A percentile compares a stretch with the other conserved stretches of the same genome.
These are phyloP conservation scores for Trapa bicornis DNA, from an alignment of 345 rosid species.

Conservation along the genomic window DNA sequence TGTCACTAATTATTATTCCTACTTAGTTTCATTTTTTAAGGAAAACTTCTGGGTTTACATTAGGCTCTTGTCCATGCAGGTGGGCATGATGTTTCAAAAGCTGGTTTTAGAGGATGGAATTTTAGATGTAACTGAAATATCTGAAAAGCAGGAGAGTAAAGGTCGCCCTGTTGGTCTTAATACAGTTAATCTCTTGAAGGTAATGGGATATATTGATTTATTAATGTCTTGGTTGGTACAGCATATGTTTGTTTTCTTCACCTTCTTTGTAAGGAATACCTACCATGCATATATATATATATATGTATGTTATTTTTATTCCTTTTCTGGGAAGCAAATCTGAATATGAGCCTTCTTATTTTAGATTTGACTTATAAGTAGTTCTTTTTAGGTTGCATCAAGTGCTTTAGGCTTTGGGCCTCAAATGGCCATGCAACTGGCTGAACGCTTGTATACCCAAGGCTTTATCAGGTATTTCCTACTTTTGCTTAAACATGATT, in stretches of 20 bases:
- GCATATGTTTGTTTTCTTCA: not conserved
- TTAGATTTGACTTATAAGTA: not conserved
- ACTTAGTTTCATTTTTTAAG: not conserved
- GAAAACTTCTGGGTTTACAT: not conserved
- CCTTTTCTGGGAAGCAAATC: not conserved
- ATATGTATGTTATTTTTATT: not conserved
- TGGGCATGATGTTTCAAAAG: conserved; percentile 67
- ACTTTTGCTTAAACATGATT: not conserved
- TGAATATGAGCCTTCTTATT: not conserved
- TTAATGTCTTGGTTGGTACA: not conserved
- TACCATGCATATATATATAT: not conserved
- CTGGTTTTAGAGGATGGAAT: conserved; percentile 57
- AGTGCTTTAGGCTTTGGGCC: conserved; percentile 93
- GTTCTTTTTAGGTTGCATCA: conserved; percentile 57
- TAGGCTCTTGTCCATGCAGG: conserved; percentile 28
- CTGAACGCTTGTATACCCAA: conserved; percentile 83
- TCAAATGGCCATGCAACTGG: conserved; percentile 84
- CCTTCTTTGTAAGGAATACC: not conserved
- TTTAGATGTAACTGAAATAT: conserved; percentile 51
- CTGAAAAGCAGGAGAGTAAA: conserved; percentile 73
- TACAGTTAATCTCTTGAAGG: conserved; percentile 92
- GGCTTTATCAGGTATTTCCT: conserved; percentile 71
- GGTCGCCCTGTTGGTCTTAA: conserved; percentile 85
- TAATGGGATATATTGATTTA: conserved; percentile 7
- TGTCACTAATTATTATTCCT: not conserved